A percentile compares a stretch with the other conserved stretches of the same genome.
phyloP scores from a whole-genome alignment of 2,329 filamentous ascomycete genomes.

The Calonectria fujianensis region DNA sequence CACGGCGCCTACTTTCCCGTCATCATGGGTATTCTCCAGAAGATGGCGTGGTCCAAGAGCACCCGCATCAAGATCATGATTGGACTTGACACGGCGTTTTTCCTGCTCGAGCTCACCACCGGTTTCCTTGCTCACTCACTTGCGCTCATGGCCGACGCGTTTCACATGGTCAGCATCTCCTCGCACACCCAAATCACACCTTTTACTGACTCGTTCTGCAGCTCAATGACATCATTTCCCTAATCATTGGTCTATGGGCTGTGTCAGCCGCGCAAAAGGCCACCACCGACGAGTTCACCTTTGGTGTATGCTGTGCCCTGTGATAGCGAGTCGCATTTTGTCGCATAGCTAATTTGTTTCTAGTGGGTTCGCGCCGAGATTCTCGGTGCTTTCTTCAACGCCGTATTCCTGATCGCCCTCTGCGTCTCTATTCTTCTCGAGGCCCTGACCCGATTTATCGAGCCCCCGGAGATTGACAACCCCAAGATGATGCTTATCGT shows the following conservation, averaged over 20 bases:
- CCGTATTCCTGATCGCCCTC: constrained; percentile 96
- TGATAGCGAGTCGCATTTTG: neutral
- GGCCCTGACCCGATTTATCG: constrained; percentile 92
- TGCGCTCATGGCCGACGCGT: constrained; percentile 95
- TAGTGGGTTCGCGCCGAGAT: constrained; percentile 98
- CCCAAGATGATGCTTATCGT: constrained; percentile 93
- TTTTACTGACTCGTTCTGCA: constrained; percentile 58
- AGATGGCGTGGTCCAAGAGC: constrained; percentile 93
- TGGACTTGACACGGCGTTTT: constrained; percentile 91
- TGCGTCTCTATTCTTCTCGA: constrained; percentile 98
- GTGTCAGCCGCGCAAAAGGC: constrained; percentile 91
- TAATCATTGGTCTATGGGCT: constrained; percentile 95
- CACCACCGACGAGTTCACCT: constrained; percentile 94
- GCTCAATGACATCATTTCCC: constrained; percentile 97
- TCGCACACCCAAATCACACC: constrained; percentile 18
- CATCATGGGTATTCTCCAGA: constrained; percentile 58
- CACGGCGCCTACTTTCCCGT: constrained; percentile 34
- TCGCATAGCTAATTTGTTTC: constrained; percentile 49
- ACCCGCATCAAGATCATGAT: constrained; percentile 95
- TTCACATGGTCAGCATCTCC: constrained; percentile 87
- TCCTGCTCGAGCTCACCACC: constrained; percentile 89
- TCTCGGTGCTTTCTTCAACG: constrained; percentile 95
- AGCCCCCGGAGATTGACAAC: constrained; percentile 90
- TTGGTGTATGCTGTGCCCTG: constrained; percentile 78
- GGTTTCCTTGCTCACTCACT: constrained; percentile 93